phyloP scores from a whole-genome alignment of 176 grass and related monocot species.

The Eleusine indica region DNA sequence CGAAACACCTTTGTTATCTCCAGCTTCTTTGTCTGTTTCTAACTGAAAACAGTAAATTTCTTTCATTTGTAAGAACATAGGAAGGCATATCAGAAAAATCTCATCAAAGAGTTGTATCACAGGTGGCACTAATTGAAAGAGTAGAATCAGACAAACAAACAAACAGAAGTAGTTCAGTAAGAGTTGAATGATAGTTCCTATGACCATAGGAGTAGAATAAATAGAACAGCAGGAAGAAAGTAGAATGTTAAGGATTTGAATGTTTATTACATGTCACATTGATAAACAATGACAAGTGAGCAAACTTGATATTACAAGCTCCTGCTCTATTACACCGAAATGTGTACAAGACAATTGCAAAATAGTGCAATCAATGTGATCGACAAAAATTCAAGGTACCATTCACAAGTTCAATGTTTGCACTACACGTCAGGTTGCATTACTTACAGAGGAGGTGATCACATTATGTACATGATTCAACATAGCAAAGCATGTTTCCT shows the following conservation, averaged over 20 bases:
- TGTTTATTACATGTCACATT: background rate
- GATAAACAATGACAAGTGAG: background rate
- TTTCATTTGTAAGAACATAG: slow-evolving; percentile 37
- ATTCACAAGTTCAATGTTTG: background rate
- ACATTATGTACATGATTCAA: background rate
- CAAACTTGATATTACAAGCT: background rate
- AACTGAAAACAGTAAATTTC: slow-evolving; percentile 50
- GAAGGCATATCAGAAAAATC: slow-evolving; percentile 17
- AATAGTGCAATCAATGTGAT: background rate
- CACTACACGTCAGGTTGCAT: background rate
- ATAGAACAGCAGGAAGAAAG: slow-evolving; percentile 21
- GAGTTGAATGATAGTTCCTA: background rate
- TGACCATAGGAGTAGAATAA: background rate
- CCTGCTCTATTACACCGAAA: background rate
- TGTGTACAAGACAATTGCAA: background rate
- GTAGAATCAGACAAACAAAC: background rate
- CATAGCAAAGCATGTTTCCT: background rate
- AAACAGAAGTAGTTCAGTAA: background rate
- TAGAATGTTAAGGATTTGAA: slow-evolving; percentile 12
- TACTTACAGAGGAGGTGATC: background rate
- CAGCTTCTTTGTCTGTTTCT: slow-evolving; percentile 91
- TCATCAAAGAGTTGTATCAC: slow-evolving; percentile 15
- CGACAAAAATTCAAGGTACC: background rate
- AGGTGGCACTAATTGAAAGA: slow-evolving; percentile 4
- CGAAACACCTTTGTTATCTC: slow-evolving; percentile 80